Evolutionary conservation across 495 filamentous ascomycete species (phyloP).

Genomic region (Tricharina praecox): DNA sequence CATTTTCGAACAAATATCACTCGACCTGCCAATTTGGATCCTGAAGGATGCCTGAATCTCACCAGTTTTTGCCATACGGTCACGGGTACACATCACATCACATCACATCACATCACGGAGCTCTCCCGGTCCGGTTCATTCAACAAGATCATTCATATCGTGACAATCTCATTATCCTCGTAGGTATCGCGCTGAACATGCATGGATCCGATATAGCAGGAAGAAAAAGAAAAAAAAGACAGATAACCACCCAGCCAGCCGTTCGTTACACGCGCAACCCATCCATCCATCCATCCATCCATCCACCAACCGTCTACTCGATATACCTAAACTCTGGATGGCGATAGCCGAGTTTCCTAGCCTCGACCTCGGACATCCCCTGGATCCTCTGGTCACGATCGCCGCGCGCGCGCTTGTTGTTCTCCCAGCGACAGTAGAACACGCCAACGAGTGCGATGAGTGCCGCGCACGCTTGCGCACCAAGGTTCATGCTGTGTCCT

Average conservation of each 20-base stretch:
- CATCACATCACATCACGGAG: no score
- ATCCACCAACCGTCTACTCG: conserved; percentile 7
- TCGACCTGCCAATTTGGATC: no score
- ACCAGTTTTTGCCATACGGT: no score
- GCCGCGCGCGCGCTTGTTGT: conserved; percentile 33
- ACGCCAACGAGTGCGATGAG: conserved; percentile 34
- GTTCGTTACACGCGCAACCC: no score
- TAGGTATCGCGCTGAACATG: not conserved
- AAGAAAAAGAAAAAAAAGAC: not conserved
- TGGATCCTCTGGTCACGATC: conserved; percentile 36
- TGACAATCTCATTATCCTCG: not conserved
- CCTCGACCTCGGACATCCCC: conserved; percentile 35
- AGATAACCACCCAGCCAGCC: no score
- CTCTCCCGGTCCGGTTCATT: no score
- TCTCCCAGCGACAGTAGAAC: conserved; percentile 32
- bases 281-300: no score
- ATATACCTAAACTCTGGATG: conserved; percentile 41
- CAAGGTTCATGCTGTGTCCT: conserved; percentile 45
- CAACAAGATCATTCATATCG: not conserved
- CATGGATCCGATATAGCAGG: not conserved
- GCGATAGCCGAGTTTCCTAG: conserved; percentile 33
- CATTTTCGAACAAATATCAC: no score
- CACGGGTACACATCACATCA: no score
- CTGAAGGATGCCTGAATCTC: no score
- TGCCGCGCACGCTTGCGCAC: conserved; percentile 31